Evolutionary conservation across 2,329 filamentous ascomycete species (phyloP), one percentile per base, ranked within the genome.

Genomic region (Penicillium sp.): DNA sequence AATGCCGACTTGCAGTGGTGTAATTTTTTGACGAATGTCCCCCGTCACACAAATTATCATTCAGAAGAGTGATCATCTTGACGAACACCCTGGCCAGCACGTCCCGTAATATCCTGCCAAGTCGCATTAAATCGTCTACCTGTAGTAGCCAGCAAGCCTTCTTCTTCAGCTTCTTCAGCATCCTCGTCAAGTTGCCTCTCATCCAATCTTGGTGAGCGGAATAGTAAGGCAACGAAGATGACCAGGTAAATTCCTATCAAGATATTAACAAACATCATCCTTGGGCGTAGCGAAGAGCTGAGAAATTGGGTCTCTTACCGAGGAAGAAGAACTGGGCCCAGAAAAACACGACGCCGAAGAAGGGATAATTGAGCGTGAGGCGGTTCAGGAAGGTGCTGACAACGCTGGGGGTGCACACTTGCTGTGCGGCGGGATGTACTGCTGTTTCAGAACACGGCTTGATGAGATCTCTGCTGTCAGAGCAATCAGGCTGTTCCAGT

Each of bases 271-370:
- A 34, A 34, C 3, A 33, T 41, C 10, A 12, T 26, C 21, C n/a
- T n/a, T 15, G 1, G 6, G 8, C 2, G 8, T 39, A 39, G 9
- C 18, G 46, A 34, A 49, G 29, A 42, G 18, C 16, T 21, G 6
- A 36, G 2, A 12, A 28, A 10, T 5, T 54, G 26, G n/a, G 33
- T 31, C 26, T 33, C 67, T 62, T 70, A 77, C 77, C 87, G 41
- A 99, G 74, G 75, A 99, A 97, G 12, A 82, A 88, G 68, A 96
- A 97, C 66, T 99, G 94, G 0, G 91, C 89, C 91, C 92, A 99
- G 72, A 97, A 99, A 61, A 90, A 83, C n/a, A 97, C 77, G 10
- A 87, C 85, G 10, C 94, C 94, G 66, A 99, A 95, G 69, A 96
- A 90, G 6, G 94, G 92, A 81, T 94, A 99, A 69, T 95, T 96